These are phyloP conservation scores for Smallanthus sonchifolius DNA, from an alignment of 129 eudicot genomes.

Conservation along the genomic window DNA sequence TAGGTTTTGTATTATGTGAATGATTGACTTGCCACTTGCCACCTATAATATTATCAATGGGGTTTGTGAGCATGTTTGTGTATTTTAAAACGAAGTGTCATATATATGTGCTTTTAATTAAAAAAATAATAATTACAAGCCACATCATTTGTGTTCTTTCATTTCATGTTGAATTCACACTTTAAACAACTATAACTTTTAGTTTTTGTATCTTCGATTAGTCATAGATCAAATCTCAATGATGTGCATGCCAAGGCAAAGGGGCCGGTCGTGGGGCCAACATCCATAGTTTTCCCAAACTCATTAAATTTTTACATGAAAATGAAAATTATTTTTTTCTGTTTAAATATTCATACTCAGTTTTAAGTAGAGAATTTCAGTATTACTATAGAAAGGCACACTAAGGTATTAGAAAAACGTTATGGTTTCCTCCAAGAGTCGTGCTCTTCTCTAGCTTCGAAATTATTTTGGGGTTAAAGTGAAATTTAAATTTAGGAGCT, in stretches of 20 bases:
- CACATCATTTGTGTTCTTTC: not conserved
- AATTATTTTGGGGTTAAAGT: no score
- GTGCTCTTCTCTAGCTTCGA: no score
- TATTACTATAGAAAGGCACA: no score
- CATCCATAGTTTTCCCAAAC: not conserved
- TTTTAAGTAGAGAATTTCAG: no score
- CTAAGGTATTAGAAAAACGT: no score
- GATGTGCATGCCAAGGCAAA: not conserved
- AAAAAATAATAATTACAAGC: slow-evolving; percentile 8
- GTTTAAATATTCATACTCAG: not conserved
- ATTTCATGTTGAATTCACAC: not conserved
- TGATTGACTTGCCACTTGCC: slow-evolving; percentile 23
- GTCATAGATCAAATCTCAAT: not conserved
- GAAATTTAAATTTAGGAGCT: no score
- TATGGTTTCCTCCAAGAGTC: no score
- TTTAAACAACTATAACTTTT: not conserved
- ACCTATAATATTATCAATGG: slow-evolving; percentile 3
- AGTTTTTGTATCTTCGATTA: not conserved
- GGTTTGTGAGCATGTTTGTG: slow-evolving; percentile 4
- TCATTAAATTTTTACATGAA: not conserved
- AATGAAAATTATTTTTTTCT: no score
- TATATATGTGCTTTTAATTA: not conserved
- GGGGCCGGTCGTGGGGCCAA: not conserved
- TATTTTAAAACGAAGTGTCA: slow-evolving; percentile 2
- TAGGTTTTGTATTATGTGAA: slow-evolving; percentile 20